These are phyloP conservation scores for Leishmania mexicana DNA, from an alignment of 208 protist species.

Conservation along the genomic window DNA sequence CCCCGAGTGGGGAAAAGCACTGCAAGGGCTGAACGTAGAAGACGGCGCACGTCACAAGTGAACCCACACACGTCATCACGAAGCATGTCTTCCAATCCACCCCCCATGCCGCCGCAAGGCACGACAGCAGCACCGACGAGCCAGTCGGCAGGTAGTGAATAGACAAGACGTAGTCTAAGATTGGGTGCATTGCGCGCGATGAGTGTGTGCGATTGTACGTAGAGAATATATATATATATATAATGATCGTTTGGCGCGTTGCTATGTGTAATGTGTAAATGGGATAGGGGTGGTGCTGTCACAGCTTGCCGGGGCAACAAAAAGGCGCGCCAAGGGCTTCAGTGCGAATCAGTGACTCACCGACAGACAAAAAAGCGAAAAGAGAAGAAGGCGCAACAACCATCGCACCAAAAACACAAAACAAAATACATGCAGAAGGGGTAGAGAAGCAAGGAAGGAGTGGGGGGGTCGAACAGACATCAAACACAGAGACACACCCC, in stretches of 20 bases:
- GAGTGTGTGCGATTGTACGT: background rate
- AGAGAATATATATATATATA: background rate
- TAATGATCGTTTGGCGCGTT: background rate
- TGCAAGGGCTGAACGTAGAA: conserved; percentile 54
- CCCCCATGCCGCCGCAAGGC: conserved; percentile 3
- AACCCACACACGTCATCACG: conserved; percentile 15
- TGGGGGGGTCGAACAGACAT: background rate
- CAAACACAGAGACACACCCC: no score
- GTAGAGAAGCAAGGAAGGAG: background rate
- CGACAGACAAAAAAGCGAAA: background rate
- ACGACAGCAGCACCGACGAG: conserved; percentile 6
- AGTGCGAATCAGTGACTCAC: background rate
- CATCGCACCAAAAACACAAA: background rate
- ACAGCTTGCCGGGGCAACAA: background rate
- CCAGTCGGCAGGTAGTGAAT: conserved; percentile 23
- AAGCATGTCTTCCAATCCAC: conserved; percentile 14
- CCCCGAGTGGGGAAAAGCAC: conserved; percentile 50
- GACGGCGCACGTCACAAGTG: conserved; percentile 9
- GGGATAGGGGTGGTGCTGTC: background rate
- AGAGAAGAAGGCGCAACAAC: background rate
- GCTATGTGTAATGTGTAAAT: background rate
- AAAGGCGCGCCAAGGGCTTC: background rate
- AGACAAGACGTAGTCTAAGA: conserved; percentile 26
- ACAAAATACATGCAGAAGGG: background rate
- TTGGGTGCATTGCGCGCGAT: background rate